A percentile compares a stretch with the other conserved stretches of the same genome.
phyloP scores from a whole-genome alignment of 2,329 filamentous ascomycete species.

The Fusarium metavorans region DNA sequence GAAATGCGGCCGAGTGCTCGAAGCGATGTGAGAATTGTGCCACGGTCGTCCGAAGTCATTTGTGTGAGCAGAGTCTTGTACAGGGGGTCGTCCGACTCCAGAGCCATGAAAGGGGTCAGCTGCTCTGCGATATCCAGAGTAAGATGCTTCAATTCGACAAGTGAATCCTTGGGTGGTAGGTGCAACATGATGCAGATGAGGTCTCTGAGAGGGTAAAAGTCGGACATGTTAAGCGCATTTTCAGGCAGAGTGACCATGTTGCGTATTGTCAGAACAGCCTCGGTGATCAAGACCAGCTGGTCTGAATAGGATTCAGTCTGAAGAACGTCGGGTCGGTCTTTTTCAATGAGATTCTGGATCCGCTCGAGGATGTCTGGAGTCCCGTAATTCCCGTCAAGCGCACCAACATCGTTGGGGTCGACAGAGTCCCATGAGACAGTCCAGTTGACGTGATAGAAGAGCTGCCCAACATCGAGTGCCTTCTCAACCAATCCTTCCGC shows the following conservation, averaged over 20 bases:
- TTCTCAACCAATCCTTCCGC: constrained; percentile 91
- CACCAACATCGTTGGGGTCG: constrained; percentile 66
- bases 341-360: constrained; percentile 72
- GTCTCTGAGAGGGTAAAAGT: constrained; percentile 81
- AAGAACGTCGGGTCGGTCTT: constrained; percentile 74
- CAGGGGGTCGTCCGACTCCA: constrained; percentile 80
- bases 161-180: constrained; percentile 76
- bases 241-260: constrained; percentile 97
- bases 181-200: constrained; percentile 85
- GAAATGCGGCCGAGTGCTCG: constrained; percentile 88
- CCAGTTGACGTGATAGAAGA: constrained; percentile 89
- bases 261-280: constrained; percentile 87
- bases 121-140: constrained; percentile 93
- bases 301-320: constrained; percentile 79
- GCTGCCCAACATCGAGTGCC: constrained; percentile 78
- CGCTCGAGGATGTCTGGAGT: constrained; percentile 71
- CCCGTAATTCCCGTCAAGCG: constrained; percentile 61
- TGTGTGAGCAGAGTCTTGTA: constrained; percentile 79
- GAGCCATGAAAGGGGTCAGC: constrained; percentile 81
- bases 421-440: constrained; percentile 74
- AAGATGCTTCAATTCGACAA: constrained; percentile 90
- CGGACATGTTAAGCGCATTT: constrained; percentile 85
- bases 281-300: constrained; percentile 80
- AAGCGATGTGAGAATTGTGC: constrained; percentile 82
- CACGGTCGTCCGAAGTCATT: constrained; percentile 79